Base-by-base conservation (phyloP, 805 yeast genomes). In the Saturnispora gosingensis region DNA sequence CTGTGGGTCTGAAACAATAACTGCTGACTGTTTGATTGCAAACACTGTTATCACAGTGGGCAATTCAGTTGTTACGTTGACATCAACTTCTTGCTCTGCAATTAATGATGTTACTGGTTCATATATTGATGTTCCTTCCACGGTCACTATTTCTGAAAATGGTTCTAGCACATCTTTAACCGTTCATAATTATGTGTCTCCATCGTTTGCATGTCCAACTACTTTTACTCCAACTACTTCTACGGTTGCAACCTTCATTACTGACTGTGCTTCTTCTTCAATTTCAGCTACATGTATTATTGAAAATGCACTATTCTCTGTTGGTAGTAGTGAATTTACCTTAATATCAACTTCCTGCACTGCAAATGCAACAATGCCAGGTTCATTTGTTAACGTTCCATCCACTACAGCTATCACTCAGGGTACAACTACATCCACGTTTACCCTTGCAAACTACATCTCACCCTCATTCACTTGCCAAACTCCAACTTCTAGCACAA, bases 71-170 rank as follows among this genome's bases (percentile, higher is more conserved):
- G 42, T 50, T 25, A 9, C 48, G 9, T 18, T 52, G n/a, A 32
- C 43, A 1, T 50, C 52, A 6, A 54, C 57, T 2, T 50, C 55
- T 3, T 54, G 57, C 46, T 16, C 46, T 35, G 48, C 16, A n/a
- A 36, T 49, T 18, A 4, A 32, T 44, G 28, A 32, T 15, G 10
- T 48, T 4, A 48, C 50, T n/a, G 56, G 56, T n/a, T 45, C 56
- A 5, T 53, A 48, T 39, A 46, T 39, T n/a, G 36, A 49, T 15
- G 40, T 42, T 6, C 43, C 44, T 10, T 28, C 46, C 8, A 43
- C 27, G 2, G 30, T 48, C 16, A 47, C 55, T 5, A 35, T 40
- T 18, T 4, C 36, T 5, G 45, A 39, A 20, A 42, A 18, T 7
- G 18, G 16, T 4, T 43, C 49, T 5, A 53, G 46, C 2, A 16